These are phyloP conservation scores for Suillus alpinus DNA, from an alignment of 768 basidiomycete species.

Conservation along the genomic window DNA sequence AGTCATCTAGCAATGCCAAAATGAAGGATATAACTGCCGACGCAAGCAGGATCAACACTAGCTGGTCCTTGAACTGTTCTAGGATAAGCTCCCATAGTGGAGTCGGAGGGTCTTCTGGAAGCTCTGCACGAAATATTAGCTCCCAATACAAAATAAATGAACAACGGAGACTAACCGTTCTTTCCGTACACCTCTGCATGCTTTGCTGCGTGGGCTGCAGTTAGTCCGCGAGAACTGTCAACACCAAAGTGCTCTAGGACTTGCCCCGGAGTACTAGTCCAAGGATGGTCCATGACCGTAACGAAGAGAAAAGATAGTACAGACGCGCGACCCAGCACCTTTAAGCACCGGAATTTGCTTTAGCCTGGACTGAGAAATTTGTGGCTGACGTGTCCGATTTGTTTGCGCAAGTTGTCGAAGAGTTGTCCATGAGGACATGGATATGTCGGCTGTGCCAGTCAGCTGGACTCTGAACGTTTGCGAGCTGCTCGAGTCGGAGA, in stretches of 20 bases:
- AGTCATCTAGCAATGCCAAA: constrained; percentile 83
- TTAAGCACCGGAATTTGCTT: not conserved
- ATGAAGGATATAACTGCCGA: constrained; percentile 94
- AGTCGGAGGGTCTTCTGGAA: constrained; percentile 90
- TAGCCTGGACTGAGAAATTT: constrained; percentile 2
- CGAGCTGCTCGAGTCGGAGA: not conserved
- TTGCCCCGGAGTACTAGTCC: constrained; percentile 69
- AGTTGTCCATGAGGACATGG: not conserved
- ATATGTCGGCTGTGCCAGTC: no score
- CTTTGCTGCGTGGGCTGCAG: constrained; percentile 60
- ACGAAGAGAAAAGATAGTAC: constrained; percentile 14
- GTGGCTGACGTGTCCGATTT: constrained; percentile 15
- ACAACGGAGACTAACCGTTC: constrained; percentile 56
- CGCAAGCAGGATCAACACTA: constrained; percentile 93
- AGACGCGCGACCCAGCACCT: not conserved
- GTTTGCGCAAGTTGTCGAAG: constrained; percentile 11
- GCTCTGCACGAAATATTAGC: constrained; percentile 47
- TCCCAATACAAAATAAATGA: not conserved
- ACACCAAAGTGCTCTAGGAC: constrained; percentile 74
- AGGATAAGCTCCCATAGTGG: constrained; percentile 92
- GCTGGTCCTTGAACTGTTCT: constrained; percentile 99
- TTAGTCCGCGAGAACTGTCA: constrained; percentile 60
- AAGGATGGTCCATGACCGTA: constrained; percentile 65
- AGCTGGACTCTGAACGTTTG: not conserved
- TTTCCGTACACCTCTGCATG: constrained; percentile 81